Percentiles rank a stretch among this genome's conserved stretches.
Evolutionary conservation across 345 rosid genomes (phyloP).

Genomic region (Punica granatum): DNA sequence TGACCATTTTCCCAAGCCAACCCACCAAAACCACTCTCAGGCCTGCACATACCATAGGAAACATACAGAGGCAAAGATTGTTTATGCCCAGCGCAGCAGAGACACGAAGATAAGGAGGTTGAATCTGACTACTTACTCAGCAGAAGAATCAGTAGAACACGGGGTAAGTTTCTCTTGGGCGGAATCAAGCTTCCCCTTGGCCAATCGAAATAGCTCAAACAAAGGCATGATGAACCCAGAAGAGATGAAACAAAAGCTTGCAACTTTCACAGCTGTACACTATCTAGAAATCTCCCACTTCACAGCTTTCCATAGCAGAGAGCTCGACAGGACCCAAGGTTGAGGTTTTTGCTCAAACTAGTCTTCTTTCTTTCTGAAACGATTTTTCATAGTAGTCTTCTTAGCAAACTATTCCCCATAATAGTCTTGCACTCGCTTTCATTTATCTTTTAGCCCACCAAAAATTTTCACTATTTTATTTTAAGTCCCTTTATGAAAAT

Average conservation of each 20-base stretch:
- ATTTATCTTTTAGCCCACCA: no score
- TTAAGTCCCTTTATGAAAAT: no score
- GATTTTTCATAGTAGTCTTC: no score
- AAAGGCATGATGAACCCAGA: conserved; percentile 50
- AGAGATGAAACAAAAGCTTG: not conserved
- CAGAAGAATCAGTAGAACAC: conserved; percentile 30
- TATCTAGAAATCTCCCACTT: not conserved
- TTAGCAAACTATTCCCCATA: no score
- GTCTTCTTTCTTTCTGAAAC: no score
- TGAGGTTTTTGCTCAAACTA: no score
- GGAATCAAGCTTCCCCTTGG: conserved; percentile 37
- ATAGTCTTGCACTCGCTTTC: no score
- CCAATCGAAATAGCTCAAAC: conserved; percentile 61
- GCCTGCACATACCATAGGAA: conserved; percentile 33
- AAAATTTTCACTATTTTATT: no score
- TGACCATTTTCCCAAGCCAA: conserved; percentile 82
- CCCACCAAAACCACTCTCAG: conserved; percentile 55
- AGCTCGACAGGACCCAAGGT: not conserved
- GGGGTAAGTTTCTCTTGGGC: conserved; percentile 32
- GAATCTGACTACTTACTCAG: conserved; percentile 47
- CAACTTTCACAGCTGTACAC: conserved; percentile 1
- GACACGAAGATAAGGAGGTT: conserved; percentile 3
- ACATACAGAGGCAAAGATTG: not conserved
- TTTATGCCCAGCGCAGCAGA: not conserved
- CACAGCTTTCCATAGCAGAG: not conserved